Evolutionary conservation across 2,329 filamentous ascomycete genomes (phyloP).

Genomic region (Fusarium sacchari): DNA sequence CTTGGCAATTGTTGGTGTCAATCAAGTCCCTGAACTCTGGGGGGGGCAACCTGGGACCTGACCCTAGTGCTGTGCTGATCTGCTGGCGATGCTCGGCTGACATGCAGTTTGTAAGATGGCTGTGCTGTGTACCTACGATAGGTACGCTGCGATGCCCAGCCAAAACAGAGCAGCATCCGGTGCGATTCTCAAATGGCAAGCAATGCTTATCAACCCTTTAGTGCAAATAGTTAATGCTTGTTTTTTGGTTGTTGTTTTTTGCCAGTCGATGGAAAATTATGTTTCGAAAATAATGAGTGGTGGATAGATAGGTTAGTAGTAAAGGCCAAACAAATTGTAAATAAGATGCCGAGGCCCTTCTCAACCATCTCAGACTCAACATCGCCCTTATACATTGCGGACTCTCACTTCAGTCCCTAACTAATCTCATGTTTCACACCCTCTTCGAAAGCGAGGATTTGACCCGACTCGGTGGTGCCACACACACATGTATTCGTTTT

Average conservation of each 20-base stretch:
- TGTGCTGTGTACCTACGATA: conserved; percentile 29
- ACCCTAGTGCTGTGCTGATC: conserved; percentile 29
- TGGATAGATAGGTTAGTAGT: neutral
- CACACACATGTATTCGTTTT: conserved; percentile 28
- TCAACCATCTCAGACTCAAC: neutral
- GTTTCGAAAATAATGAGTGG: neutral
- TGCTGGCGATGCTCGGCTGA: conserved; percentile 37
- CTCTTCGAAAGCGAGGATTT: conserved; percentile 18
- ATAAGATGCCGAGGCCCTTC: neutral
- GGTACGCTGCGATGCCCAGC: conserved; percentile 2
- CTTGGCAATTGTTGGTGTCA: conserved; percentile 34
- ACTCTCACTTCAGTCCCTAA: conserved; percentile 1
- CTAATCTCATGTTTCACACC: conserved; percentile 32
- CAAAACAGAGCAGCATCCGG: neutral
- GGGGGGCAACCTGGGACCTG: conserved; percentile 27
- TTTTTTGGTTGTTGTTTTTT: neutral
- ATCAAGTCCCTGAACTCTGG: conserved; percentile 33
- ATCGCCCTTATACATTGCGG: neutral
- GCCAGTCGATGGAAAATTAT: neutral
- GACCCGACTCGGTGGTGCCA: conserved; percentile 33
- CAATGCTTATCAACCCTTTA: neutral
- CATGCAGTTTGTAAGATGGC: conserved; percentile 31
- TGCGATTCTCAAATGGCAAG: neutral
- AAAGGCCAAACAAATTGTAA: neutral
- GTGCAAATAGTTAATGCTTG: conserved; percentile 12